phyloP scores from a whole-genome alignment of 106 monocot genomes.

The Alisma plantagoaquatica region DNA sequence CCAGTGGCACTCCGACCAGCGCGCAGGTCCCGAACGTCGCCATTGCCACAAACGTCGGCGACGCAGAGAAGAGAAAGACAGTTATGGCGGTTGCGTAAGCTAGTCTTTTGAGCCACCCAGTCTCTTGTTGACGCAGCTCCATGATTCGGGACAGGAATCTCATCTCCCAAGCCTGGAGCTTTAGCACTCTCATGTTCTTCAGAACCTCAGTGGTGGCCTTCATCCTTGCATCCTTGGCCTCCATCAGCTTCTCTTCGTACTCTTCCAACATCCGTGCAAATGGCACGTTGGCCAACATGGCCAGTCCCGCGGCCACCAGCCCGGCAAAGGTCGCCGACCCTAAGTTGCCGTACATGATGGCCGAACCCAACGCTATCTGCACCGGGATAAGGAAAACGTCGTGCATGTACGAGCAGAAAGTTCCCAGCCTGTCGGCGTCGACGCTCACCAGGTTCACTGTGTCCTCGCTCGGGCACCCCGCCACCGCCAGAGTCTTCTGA shows the following conservation, averaged over 20 bases:
- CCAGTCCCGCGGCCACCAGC: conserved; percentile 57
- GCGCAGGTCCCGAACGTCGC: conserved; percentile 81
- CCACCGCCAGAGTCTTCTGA: conserved; percentile 57
- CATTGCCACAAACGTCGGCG: conserved; percentile 88
- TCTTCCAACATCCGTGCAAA: conserved; percentile 84
- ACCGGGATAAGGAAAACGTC: conserved; percentile 88
- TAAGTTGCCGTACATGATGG: conserved; percentile 76
- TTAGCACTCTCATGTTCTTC: conserved; percentile 94
- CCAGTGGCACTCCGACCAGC: conserved; percentile 64
- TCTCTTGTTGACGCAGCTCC: conserved; percentile 84
- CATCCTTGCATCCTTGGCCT: conserved; percentile 96
- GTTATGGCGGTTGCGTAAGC: conserved; percentile 78
- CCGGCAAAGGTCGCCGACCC: conserved; percentile 72
- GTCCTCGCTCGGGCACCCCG: conserved; percentile 73
- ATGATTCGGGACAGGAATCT: conserved; percentile 58
- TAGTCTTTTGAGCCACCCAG: conserved; percentile 61
- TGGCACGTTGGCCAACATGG: conserved; percentile 75
- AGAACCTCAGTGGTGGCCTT: conserved; percentile 91
- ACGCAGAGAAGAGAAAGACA: conserved; percentile 94
- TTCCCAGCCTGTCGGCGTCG: conserved; percentile 82
- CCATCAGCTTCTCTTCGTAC: conserved; percentile 87
- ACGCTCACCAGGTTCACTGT: conserved; percentile 93
- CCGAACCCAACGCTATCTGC: conserved; percentile 30
- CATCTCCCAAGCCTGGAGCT: conserved; percentile 98
- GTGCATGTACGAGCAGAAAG: conserved; percentile 85